These are phyloP conservation scores for Venturia effusa DNA, from an alignment of 2,329 filamentous ascomycete species.

Conservation along the genomic window DNA sequence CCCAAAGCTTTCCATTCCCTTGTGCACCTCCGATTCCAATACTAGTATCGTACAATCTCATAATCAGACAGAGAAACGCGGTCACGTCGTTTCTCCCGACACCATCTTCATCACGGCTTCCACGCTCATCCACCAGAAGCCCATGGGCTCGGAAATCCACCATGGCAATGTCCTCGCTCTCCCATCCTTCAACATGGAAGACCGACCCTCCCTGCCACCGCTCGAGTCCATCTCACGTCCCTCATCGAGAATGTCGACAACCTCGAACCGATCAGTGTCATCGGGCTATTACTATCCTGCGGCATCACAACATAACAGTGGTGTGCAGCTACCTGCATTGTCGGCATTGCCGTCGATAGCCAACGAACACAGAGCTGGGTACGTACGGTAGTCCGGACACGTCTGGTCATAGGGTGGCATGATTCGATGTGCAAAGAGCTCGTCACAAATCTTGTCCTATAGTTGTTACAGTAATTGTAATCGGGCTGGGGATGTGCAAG, in stretches of 20 bases:
- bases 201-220: slow-evolving; percentile 27
- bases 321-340: slow-evolving; percentile 43
- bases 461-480: background rate
- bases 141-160: slow-evolving; percentile 39
- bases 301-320: slow-evolving; percentile 27
- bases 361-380: slow-evolving; percentile 2
- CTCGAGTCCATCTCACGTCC: slow-evolving; percentile 41
- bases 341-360: slow-evolving; percentile 40
- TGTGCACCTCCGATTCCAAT: background rate
- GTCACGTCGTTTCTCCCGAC: slow-evolving; percentile 23
- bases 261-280: slow-evolving; percentile 20
- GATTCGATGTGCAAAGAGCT: background rate
- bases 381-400: background rate
- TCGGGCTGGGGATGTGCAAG: background rate
- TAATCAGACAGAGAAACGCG: slow-evolving; percentile 18
- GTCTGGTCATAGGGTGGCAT: background rate
- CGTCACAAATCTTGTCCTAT: background rate
- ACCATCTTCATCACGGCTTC: slow-evolving; percentile 38
- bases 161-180: slow-evolving; percentile 47
- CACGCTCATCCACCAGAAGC: slow-evolving; percentile 29
- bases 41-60: slow-evolving; percentile 10
- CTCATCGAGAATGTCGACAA: slow-evolving; percentile 37
- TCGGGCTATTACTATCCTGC: slow-evolving; percentile 12
- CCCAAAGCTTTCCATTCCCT: background rate
- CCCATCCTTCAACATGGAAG: slow-evolving; percentile 28